Conservation (phyloP, 2,329 filamentous ascomycete genomes). For the Fusarium multiceps region DNA sequence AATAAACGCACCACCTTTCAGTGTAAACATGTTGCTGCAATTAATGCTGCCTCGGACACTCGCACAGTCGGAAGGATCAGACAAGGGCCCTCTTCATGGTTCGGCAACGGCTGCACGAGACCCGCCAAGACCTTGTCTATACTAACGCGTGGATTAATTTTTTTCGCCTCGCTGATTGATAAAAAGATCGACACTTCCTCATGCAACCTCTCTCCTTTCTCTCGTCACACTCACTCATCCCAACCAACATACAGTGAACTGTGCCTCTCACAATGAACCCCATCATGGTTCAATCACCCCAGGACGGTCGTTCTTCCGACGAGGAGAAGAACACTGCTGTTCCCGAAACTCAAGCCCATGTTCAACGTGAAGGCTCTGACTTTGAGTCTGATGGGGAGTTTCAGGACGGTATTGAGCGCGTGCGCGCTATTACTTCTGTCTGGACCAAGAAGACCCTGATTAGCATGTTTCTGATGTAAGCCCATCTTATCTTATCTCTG, state of each 20-base stretch:
- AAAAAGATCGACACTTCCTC: constrained; percentile 2
- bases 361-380: not conserved
- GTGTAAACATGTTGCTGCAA: too few relatives aligned
- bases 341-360: constrained; percentile 2
- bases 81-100: not conserved
- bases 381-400: constrained; percentile 28
- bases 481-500: not conserved
- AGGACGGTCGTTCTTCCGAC: constrained; percentile 7
- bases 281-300: not conserved
- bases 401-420: constrained; percentile 52
- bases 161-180: constrained; percentile 6
- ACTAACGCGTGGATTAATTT: not conserved
- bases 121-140: constrained; percentile 7
- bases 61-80: not conserved
- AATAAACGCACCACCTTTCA: not conserved
- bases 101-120: not conserved
- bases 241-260: not conserved
- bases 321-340: constrained; percentile 7
- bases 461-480: constrained; percentile 54
- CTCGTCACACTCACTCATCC: not conserved
- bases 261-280: constrained; percentile 4
- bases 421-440: constrained; percentile 53
- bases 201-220: too few relatives aligned
- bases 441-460: constrained; percentile 52
- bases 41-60: not conserved